Percentiles rank a stretch among this genome's conserved stretches.
Conservation (phyloP, 495 filamentous ascomycete genomes). For the Durotheca rogersii region DNA sequence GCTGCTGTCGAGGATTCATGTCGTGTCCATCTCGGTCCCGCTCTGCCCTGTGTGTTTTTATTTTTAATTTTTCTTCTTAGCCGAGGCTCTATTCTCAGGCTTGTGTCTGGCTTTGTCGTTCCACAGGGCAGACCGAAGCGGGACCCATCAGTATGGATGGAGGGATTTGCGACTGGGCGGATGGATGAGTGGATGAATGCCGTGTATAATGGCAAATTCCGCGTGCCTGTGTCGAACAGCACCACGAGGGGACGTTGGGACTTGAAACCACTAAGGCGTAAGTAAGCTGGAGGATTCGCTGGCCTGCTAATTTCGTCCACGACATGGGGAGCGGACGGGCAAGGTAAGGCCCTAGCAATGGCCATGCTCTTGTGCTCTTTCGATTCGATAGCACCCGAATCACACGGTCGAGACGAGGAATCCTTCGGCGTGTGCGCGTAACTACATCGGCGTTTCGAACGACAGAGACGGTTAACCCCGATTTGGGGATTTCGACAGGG, state of each 20-base stretch:
- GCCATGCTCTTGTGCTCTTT: too few species aligned
- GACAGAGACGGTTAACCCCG: too few species aligned
- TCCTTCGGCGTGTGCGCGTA: too few species aligned
- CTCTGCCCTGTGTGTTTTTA: background rate
- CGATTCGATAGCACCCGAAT: too few species aligned
- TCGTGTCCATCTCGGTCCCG: background rate
- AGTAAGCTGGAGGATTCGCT: constrained; percentile 20
- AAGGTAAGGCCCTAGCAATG: background rate
- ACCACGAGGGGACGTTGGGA: constrained; percentile 7
- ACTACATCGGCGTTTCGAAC: too few species aligned
- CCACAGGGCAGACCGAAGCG: background rate
- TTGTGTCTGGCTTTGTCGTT: background rate
- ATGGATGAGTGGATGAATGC: too few species aligned
- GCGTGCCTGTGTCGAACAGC: too few species aligned
- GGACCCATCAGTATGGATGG: background rate
- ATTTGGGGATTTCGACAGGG: too few species aligned
- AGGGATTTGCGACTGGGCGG: too few species aligned
- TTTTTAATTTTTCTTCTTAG: constrained; percentile 22
- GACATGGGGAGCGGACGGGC: background rate
- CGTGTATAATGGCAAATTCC: too few species aligned
- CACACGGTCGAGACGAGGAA: too few species aligned
- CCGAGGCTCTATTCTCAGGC: too few species aligned
- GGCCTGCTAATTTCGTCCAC: constrained; percentile 1
- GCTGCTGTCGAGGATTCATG: background rate
- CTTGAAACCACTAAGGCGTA: constrained; percentile 1